These are phyloP conservation scores for Phialophora verrucosa DNA, from an alignment of 2,329 filamentous ascomycete genomes.

Conservation along the genomic window DNA sequence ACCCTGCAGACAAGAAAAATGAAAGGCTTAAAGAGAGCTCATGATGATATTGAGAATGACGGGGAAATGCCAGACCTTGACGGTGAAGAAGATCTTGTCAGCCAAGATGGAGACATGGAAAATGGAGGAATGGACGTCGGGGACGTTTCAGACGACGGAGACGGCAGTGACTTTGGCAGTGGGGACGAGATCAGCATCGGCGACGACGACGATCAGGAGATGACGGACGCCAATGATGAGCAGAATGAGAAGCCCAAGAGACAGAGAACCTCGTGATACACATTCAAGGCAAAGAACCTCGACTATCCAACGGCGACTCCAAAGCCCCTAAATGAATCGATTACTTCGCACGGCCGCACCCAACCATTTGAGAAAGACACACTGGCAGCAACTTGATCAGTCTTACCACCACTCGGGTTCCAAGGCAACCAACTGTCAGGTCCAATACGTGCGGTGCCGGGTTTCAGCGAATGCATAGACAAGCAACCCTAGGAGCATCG, in stretches of 20 bases:
- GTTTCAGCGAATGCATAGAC: neutral
- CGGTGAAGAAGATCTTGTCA: slow-evolving; percentile 37
- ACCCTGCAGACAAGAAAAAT: slow-evolving; percentile 96
- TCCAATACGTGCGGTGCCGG: neutral
- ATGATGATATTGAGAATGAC: slow-evolving; percentile 64
- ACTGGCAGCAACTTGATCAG: neutral
- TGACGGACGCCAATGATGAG: slow-evolving; percentile 29
- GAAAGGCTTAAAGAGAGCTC: slow-evolving; percentile 92
- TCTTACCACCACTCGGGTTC: neutral
- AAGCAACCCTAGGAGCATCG: neutral
- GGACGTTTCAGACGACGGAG: slow-evolving; percentile 40
- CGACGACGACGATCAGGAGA: slow-evolving; percentile 38
- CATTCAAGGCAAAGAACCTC: neutral
- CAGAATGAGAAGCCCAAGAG: slow-evolving; percentile 37
- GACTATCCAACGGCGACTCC: neutral
- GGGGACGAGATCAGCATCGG: slow-evolving; percentile 39
- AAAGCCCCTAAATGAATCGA: neutral
- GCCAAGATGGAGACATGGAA: slow-evolving; percentile 35
- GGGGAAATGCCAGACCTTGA: slow-evolving; percentile 41
- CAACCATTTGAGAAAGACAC: neutral
- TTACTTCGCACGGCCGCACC: neutral
- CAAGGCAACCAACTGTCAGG: neutral
- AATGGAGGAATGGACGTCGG: slow-evolving; percentile 48
- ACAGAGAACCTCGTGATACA: slow-evolving; percentile 4
- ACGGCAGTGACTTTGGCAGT: slow-evolving; percentile 33